These are phyloP conservation scores for Sphagnum magellanicum DNA, from an alignment of 228 moss, liverwort and hornwort genomes.

Conservation along the genomic window DNA sequence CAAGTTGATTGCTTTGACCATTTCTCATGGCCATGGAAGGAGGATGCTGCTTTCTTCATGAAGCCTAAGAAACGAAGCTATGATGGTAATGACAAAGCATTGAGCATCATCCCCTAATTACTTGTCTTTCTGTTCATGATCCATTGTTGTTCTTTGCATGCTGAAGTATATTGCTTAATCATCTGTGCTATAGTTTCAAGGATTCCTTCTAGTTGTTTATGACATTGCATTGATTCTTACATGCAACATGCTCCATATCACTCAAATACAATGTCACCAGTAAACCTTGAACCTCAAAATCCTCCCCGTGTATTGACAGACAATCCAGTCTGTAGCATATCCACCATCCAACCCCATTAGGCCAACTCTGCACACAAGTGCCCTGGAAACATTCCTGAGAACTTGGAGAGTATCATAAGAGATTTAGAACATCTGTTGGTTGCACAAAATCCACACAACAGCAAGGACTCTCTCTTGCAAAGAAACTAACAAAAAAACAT, in stretches of 20 bases:
- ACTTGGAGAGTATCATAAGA: too few species aligned
- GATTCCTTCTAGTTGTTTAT: neutral
- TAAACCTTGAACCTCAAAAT: too few species aligned
- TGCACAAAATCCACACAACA: neutral
- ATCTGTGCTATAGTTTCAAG: too few species aligned
- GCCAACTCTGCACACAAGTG: neutral
- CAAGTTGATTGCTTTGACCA: constrained; percentile 41
- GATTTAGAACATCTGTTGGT: neutral
- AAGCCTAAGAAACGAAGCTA: constrained; percentile 49
- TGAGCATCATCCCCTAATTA: constrained; percentile 7
- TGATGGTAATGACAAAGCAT: constrained; percentile 40
- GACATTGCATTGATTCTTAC: neutral
- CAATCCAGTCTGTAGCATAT: neutral
- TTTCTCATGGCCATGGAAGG: constrained; percentile 88
- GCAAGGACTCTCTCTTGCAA: neutral
- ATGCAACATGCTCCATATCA: neutral
- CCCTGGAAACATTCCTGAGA: too few species aligned
- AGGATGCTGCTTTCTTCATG: constrained; percentile 68
- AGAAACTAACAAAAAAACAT: neutral
- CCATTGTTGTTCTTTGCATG: too few species aligned
- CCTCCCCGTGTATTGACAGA: too few species aligned
- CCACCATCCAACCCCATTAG: neutral
- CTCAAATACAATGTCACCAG: neutral
- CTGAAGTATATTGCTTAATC: too few species aligned
- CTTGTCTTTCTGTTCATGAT: too few species aligned